A percentile compares a stretch with the other conserved stretches of the same genome.
Conservation (phyloP, 306 rosid genomes). For the Trifolium pratense region DNA sequence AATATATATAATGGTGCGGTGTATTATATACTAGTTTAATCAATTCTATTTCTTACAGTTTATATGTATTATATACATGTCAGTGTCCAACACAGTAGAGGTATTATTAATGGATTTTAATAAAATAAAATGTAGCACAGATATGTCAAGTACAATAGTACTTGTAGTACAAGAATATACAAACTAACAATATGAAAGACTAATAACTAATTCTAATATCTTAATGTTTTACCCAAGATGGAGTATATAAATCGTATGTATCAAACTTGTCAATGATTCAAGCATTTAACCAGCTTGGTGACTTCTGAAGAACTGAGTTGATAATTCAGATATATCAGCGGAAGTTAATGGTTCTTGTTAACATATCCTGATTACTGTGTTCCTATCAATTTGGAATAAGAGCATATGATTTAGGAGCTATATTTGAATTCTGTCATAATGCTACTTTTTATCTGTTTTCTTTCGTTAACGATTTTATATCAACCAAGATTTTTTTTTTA, state of each 20-base stretch:
- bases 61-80: constrained; percentile 14
- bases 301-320: background rate
- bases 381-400: constrained; percentile 26
- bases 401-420: constrained; percentile 10
- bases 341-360: background rate
- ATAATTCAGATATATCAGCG: constrained; percentile 18
- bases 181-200: constrained; percentile 4
- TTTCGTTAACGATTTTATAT: background rate
- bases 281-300: constrained; percentile 5
- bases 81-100: constrained; percentile 8
- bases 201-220: constrained; percentile 16
- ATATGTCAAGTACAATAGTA: constrained; percentile 1
- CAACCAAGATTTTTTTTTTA: background rate
- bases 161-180: background rate
- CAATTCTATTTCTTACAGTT: constrained; percentile 22
- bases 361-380: constrained; percentile 15
- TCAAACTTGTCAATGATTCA: constrained; percentile 7
- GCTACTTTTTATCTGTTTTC: background rate
- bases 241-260: constrained; percentile 14
- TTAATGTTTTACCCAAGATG: constrained; percentile 4
- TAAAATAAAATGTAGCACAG: constrained; percentile 17
- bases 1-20: constrained; percentile 29
- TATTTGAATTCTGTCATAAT: constrained; percentile 14
- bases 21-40: constrained; percentile 39
- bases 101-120: constrained; percentile 30